Conservation (phyloP, 768 basidiomycete genomes). For the Lactifluus pinguis region DNA sequence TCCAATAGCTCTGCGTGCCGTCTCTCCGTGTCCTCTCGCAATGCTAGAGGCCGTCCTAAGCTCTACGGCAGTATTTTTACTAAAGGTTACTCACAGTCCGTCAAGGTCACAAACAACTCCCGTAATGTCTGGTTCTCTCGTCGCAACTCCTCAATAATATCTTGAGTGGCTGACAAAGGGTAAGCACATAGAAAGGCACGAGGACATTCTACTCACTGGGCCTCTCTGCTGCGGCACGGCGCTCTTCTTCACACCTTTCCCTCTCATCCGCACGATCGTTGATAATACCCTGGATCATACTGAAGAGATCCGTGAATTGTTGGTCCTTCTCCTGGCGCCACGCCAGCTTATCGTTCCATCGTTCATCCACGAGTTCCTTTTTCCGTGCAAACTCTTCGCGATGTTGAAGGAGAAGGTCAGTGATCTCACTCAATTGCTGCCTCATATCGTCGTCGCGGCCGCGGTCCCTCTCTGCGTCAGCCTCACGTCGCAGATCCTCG, state of each 20-base stretch:
- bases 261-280: conserved; percentile 48
- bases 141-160: conserved; percentile 48
- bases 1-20: conserved; percentile 62
- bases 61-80: too few species aligned
- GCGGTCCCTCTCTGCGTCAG: conserved; percentile 43
- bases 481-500: conserved; percentile 54
- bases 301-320: conserved; percentile 46
- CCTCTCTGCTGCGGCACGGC: conserved; percentile 41
- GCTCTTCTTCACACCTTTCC: conserved; percentile 42
- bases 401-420: conserved; percentile 63
- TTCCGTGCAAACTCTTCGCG: conserved; percentile 50
- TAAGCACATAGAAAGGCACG: conserved; percentile 14
- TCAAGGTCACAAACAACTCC: conserved; percentile 44
- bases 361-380: conserved; percentile 48
- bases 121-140: conserved; percentile 53
- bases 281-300: conserved; percentile 51
- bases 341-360: conserved; percentile 52
- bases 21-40: conserved; percentile 54
- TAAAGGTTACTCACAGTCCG: conserved; percentile 40
- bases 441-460: conserved; percentile 56
- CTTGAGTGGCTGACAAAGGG: conserved; percentile 41
- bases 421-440: conserved; percentile 58
- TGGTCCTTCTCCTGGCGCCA: conserved; percentile 52
- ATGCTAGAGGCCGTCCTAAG: conserved; percentile 34
- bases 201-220: conserved; percentile 37